Evolutionary conservation across 2,329 filamentous ascomycete genomes (phyloP).

Genomic region (Didymella exigua): DNA sequence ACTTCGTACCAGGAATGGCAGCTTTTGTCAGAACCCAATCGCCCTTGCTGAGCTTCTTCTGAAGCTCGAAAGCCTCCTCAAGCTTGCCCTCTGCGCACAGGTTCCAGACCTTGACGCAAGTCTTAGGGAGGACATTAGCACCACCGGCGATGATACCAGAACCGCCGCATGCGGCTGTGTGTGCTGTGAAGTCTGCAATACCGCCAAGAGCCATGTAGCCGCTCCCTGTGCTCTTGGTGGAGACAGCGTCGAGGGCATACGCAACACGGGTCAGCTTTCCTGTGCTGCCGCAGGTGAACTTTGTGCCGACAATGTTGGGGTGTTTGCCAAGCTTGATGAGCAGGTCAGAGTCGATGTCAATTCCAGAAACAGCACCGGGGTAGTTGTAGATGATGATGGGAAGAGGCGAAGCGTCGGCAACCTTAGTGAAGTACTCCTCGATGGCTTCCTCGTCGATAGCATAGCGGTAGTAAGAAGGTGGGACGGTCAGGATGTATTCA

Average conservation of each 20-base stretch:
- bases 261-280: constrained; percentile 87
- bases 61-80: constrained; percentile 75
- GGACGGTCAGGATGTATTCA: constrained; percentile 79
- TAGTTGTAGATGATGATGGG: constrained; percentile 92
- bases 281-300: constrained; percentile 91
- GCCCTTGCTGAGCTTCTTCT: constrained; percentile 76
- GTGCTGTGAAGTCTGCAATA: constrained; percentile 85
- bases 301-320: constrained; percentile 84
- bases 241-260: constrained; percentile 71
- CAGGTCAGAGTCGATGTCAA: constrained; percentile 88
- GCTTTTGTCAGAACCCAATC: constrained; percentile 86
- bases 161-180: constrained; percentile 78
- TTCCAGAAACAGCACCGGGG: constrained; percentile 81
- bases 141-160: constrained; percentile 85
- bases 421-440: constrained; percentile 73
- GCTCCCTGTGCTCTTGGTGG: constrained; percentile 56
- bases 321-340: constrained; percentile 80
- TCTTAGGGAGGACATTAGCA: constrained; percentile 84
- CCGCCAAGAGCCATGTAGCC: constrained; percentile 85
- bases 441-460: constrained; percentile 77
- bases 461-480: constrained; percentile 81
- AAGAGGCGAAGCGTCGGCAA: constrained; percentile 76
- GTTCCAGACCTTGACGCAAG: constrained; percentile 79
- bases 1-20: constrained; percentile 85
- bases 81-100: constrained; percentile 74